Conservation (phyloP, 345 rosid species). For the Clausena lansium region DNA sequence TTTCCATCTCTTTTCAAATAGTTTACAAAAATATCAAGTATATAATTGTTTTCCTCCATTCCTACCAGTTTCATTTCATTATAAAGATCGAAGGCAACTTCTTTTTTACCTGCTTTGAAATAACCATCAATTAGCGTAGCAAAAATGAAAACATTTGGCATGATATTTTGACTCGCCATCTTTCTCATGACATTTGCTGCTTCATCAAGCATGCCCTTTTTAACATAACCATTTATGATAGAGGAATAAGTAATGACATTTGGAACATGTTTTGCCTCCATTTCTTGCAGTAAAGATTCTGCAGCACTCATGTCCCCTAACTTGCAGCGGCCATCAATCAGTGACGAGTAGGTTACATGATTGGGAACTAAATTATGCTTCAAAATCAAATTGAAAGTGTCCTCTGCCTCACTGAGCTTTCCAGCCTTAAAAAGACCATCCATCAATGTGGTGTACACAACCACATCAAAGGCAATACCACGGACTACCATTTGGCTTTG, state of each 20-base stretch:
- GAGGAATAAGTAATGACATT: slow-evolving; percentile 67
- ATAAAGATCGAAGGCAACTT: slow-evolving; percentile 54
- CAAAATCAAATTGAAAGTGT: slow-evolving; percentile 42
- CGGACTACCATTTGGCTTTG: slow-evolving; percentile 76
- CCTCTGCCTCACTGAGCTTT: slow-evolving; percentile 53
- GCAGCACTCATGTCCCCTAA: slow-evolving; percentile 59
- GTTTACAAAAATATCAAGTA: slow-evolving; percentile 68
- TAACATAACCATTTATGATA: slow-evolving; percentile 64
- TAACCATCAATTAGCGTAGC: slow-evolving; percentile 67
- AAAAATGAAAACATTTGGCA: slow-evolving; percentile 59
- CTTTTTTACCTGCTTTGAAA: slow-evolving; percentile 61
- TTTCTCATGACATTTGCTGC: slow-evolving; percentile 53
- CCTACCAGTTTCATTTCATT: slow-evolving; percentile 62
- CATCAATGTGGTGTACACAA: slow-evolving; percentile 67
- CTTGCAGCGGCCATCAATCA: slow-evolving; percentile 75
- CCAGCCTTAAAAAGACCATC: slow-evolving; percentile 82
- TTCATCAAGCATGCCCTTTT: slow-evolving; percentile 71
- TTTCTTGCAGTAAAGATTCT: slow-evolving; percentile 48
- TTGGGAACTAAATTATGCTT: slow-evolving; percentile 54
- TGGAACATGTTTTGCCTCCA: slow-evolving; percentile 56
- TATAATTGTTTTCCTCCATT: slow-evolving; percentile 52
- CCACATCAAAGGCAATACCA: slow-evolving; percentile 71
- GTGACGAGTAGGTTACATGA: slow-evolving; percentile 55
- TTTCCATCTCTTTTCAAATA: slow-evolving; percentile 58
- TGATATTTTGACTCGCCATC: slow-evolving; percentile 47